These are phyloP conservation scores for Tetrastigma voinierianum DNA, from an alignment of 164 flowering plant species.

Conservation along the genomic window DNA sequence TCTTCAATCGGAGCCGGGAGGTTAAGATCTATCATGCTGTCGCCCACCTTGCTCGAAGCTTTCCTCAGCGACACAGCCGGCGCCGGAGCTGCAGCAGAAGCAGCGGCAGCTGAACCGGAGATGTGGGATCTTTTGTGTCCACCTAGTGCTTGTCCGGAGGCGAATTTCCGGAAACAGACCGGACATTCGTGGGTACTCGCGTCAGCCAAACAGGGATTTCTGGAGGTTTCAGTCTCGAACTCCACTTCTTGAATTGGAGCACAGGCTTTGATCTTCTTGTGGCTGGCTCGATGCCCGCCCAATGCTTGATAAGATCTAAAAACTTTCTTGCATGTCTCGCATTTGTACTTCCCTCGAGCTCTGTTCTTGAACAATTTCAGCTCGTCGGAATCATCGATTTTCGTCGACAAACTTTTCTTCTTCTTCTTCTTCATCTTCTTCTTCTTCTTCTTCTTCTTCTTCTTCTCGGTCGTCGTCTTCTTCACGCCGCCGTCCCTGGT, in stretches of 20 bases:
- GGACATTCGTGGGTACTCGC: slow-evolving; percentile 69
- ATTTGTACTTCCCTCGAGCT: slow-evolving; percentile 47
- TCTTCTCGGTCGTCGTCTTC: no score
- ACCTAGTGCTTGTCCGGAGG: slow-evolving; percentile 89
- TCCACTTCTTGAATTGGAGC: slow-evolving; percentile 6
- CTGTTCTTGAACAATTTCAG: slow-evolving; percentile 9
- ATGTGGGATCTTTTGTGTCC: slow-evolving; percentile 89
- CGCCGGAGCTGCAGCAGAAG: background rate
- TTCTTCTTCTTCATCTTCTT: slow-evolving; percentile 17
- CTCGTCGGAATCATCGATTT: slow-evolving; percentile 20
- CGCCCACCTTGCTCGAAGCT: slow-evolving; percentile 22
- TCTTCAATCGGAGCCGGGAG: slow-evolving; percentile 81
- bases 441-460: slow-evolving; percentile 9
- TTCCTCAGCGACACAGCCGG: no score
- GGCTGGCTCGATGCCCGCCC: slow-evolving; percentile 91
- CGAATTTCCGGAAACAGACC: slow-evolving; percentile 63
- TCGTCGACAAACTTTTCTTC: slow-evolving; percentile 13
- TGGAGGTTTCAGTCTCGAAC: slow-evolving; percentile 13
- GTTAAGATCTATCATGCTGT: slow-evolving; percentile 69
- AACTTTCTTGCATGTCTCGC: slow-evolving; percentile 75
- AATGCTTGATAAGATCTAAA: slow-evolving; percentile 82
- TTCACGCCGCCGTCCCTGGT: no score
- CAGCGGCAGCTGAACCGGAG: slow-evolving; percentile 15
- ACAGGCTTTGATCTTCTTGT: slow-evolving; percentile 55
- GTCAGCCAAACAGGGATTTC: slow-evolving; percentile 12